These are phyloP conservation scores for Salvia miltiorrhiza DNA, from an alignment of 257 asterid species.

Conservation along the genomic window DNA sequence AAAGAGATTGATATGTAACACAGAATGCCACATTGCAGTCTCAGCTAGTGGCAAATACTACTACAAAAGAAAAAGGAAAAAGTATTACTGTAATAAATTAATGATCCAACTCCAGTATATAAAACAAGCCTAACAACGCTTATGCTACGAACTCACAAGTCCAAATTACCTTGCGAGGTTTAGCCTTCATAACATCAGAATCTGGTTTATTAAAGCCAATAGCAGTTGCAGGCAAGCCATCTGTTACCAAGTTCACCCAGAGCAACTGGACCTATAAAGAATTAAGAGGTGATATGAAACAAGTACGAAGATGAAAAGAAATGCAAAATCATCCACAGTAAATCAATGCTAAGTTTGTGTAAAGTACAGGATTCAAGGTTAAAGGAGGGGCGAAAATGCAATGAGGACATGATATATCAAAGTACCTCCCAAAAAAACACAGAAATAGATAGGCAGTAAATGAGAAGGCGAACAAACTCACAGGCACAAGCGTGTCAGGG, in stretches of 20 bases:
- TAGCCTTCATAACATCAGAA: constrained; percentile 95
- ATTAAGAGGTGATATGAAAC: constrained; percentile 19
- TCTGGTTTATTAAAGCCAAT: constrained; percentile 98
- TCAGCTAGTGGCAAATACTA: background rate
- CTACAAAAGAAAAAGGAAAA: background rate
- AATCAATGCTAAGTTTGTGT: constrained; percentile 11
- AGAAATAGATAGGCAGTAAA: constrained; percentile 7
- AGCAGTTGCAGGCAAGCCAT: constrained; percentile 99
- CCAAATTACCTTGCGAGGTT: constrained; percentile 88
- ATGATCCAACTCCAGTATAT: background rate
- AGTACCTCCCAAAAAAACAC: background rate
- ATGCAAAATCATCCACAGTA: background rate
- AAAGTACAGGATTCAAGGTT: background rate
- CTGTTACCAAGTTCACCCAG: constrained; percentile 99
- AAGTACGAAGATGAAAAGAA: constrained; percentile 1
- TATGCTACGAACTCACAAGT: background rate
- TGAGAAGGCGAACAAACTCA: constrained; percentile 41
- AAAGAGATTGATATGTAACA: no score
- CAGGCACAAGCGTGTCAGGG: constrained; percentile 99
- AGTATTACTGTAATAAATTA: background rate
- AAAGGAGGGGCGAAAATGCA: background rate
- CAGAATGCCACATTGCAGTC: background rate
- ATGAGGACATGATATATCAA: background rate
- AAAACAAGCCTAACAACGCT: background rate
- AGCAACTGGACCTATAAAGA: constrained; percentile 88